phyloP scores from a whole-genome alignment of 441 rosid genomes.

The Melastoma candidum region DNA sequence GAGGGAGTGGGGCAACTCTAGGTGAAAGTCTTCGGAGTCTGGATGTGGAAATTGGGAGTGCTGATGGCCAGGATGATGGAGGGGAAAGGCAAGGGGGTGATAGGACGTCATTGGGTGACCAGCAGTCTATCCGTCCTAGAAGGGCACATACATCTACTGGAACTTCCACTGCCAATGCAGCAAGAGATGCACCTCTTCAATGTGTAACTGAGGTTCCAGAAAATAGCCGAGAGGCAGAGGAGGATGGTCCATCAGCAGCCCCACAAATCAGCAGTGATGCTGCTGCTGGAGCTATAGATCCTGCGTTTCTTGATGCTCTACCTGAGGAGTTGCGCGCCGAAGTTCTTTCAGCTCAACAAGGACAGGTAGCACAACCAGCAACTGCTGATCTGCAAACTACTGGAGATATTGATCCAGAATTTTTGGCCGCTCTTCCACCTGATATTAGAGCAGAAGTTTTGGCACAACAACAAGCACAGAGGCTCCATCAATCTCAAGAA shows the following conservation, averaged over 20 bases:
- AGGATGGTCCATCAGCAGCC: slow-evolving; percentile 27
- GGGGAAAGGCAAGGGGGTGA: slow-evolving; percentile 89
- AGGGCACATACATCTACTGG: slow-evolving; percentile 58
- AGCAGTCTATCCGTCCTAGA: slow-evolving; percentile 55
- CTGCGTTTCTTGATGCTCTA: slow-evolving; percentile 96
- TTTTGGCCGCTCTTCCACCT: slow-evolving; percentile 99
- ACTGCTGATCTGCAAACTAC: slow-evolving; percentile 58
- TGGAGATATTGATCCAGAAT: slow-evolving; percentile 96
- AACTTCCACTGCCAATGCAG: slow-evolving; percentile 41
- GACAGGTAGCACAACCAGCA: slow-evolving; percentile 82
- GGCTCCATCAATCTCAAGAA: slow-evolving; percentile 89
- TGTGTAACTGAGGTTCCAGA: slow-evolving; percentile 96
- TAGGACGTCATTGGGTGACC: slow-evolving; percentile 45
- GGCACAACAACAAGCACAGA: slow-evolving; percentile 96
- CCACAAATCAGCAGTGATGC: slow-evolving; percentile 19
- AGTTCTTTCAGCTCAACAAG: slow-evolving; percentile 93
- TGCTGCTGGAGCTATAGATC: slow-evolving; percentile 82
- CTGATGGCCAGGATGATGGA: slow-evolving; percentile 99
- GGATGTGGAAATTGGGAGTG: slow-evolving; percentile 99
- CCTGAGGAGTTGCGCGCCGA: slow-evolving; percentile 98
- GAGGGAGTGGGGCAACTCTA: slow-evolving; percentile 96
- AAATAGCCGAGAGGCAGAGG: slow-evolving; percentile 82
- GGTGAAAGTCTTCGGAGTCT: slow-evolving; percentile 99
- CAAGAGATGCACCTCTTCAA: slow-evolving; percentile 80
- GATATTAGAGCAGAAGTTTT: slow-evolving; percentile 95